Evolutionary conservation across 129 eudicot genomes (phyloP).

Genomic region (Dittrichia graveolens): DNA sequence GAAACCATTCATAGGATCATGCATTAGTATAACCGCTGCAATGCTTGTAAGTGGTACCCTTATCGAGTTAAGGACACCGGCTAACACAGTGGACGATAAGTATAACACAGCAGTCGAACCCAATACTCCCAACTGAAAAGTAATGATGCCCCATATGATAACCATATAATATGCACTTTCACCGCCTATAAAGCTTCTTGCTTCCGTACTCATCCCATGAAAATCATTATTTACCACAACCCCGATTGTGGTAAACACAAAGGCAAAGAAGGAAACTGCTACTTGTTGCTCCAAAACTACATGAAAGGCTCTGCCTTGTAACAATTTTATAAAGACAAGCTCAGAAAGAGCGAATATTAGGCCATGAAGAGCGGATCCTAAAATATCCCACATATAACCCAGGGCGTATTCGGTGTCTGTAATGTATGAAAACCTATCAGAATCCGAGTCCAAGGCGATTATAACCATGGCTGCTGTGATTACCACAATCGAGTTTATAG

Average conservation of each 20-base stretch:
- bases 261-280: conserved; percentile 81
- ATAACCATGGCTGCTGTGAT: conserved; percentile 84
- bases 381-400: conserved; percentile 76
- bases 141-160: conserved; percentile 71
- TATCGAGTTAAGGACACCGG: conserved; percentile 84
- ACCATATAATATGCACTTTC: conserved; percentile 53
- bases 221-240: conserved; percentile 53
- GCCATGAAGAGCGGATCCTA: conserved; percentile 89
- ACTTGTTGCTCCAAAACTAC: conserved; percentile 93
- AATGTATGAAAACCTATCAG: conserved; percentile 61
- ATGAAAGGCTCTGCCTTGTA: conserved; percentile 72
- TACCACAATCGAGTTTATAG: conserved; percentile 66
- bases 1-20: conserved; percentile 96
- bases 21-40: conserved; percentile 78
- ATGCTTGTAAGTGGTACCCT: conserved; percentile 87
- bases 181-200: conserved; percentile 73
- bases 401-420: conserved; percentile 57
- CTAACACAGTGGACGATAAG: conserved; percentile 79
- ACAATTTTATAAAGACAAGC: conserved; percentile 61
- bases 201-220: conserved; percentile 60
- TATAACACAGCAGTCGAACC: conserved; percentile 76
- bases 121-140: conserved; percentile 80
- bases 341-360: conserved; percentile 92
- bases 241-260: conserved; percentile 75
- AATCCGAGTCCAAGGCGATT: conserved; percentile 79